A percentile compares a stretch with the other conserved stretches of the same genome.
phyloP scores from a whole-genome alignment of 1,284 basidiomycete species.

The Ustilago shanxiensis region DNA sequence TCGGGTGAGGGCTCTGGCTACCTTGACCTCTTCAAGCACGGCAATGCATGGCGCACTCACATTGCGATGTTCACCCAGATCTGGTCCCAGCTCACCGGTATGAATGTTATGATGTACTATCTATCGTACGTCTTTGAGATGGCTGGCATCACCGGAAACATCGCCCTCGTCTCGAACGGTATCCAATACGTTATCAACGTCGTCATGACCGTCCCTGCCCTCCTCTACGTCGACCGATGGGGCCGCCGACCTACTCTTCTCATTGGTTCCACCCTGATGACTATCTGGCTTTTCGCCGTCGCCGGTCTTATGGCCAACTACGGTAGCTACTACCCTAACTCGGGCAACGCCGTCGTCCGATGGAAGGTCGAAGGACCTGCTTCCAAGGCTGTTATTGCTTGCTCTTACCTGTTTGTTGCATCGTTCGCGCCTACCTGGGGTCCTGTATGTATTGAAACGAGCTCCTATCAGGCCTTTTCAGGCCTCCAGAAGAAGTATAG shows the following conservation, averaged over 20 bases:
- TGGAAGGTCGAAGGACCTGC: slow-evolving; percentile 40
- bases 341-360: slow-evolving; percentile 25
- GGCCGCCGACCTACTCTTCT: slow-evolving; percentile 52
- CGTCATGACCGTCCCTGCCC: slow-evolving; percentile 52
- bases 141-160: slow-evolving; percentile 38
- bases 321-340: slow-evolving; percentile 23
- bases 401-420: slow-evolving; percentile 52
- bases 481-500: too few species aligned
- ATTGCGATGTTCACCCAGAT: slow-evolving; percentile 36
- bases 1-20: slow-evolving; percentile 24
- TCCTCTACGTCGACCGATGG: slow-evolving; percentile 51
- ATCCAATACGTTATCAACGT: slow-evolving; percentile 59
- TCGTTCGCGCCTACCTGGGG: slow-evolving; percentile 45
- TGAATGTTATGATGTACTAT: slow-evolving; percentile 51
- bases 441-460: not conserved
- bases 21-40: slow-evolving; percentile 42
- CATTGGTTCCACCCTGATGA: slow-evolving; percentile 45
- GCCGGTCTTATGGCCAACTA: slow-evolving; percentile 38
- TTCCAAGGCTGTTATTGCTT: slow-evolving; percentile 47
- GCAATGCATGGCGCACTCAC: slow-evolving; percentile 34
- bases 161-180: slow-evolving; percentile 27
- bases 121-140: slow-evolving; percentile 35
- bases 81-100: slow-evolving; percentile 35
- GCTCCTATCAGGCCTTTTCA: not conserved
- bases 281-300: slow-evolving; percentile 39